phyloP scores from a whole-genome alignment of 208 protist species.

The Leishmania mexicana region DNA sequence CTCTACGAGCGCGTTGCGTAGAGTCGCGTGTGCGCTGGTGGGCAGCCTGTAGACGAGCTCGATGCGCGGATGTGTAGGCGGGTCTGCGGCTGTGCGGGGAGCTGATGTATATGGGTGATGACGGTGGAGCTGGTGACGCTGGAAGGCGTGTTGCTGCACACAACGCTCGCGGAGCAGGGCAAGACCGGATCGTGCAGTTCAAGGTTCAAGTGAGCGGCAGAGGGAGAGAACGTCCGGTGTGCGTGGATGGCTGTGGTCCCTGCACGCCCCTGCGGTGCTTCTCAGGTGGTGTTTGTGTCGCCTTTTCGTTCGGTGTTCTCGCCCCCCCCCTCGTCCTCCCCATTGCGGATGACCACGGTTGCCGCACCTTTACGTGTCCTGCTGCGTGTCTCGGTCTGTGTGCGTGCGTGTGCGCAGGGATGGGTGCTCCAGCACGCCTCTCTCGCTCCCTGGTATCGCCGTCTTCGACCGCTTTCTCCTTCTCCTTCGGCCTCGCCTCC shows the following conservation, averaged over 20 bases:
- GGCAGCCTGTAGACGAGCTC: background rate
- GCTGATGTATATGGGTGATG: background rate
- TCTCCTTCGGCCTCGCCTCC: background rate
- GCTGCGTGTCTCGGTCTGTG: constrained; percentile 7
- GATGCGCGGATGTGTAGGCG: background rate
- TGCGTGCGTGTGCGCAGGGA: background rate
- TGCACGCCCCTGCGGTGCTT: background rate
- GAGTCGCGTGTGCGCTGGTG: background rate
- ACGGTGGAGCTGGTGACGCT: background rate
- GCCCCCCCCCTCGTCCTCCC: background rate
- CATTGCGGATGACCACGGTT: background rate
- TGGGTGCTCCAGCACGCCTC: background rate
- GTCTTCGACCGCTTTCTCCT: background rate
- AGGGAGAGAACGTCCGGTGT: too few relatives aligned
- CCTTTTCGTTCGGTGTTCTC: background rate
- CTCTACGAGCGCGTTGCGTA: constrained; percentile 88
- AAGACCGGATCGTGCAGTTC: background rate
- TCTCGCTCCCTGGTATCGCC: background rate
- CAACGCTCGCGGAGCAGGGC: background rate
- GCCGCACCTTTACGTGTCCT: constrained; percentile 9
- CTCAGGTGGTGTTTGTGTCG: background rate
- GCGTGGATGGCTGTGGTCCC: too few relatives aligned
- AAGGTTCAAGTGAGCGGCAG: background rate
- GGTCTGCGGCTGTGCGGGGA: background rate
- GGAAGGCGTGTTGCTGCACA: background rate